Base-by-base conservation (phyloP, 225 moss, liverwort and hornwort species). In the Ulota crispa region DNA sequence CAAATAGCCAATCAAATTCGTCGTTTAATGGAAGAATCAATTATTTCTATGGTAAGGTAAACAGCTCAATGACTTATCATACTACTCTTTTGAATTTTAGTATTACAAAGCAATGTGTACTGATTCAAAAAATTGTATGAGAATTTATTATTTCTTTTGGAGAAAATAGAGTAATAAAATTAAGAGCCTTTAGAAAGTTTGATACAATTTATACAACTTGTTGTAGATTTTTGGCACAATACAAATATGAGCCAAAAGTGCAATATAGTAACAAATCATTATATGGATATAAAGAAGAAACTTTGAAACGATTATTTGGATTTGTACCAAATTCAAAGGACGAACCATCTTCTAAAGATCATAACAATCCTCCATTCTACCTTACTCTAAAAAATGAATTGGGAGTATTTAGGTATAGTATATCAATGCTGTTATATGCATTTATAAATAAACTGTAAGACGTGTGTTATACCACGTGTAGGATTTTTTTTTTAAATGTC, bases 1-100 rank as follows among this genome's bases (percentile, higher is more conserved):
- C 94, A 95, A 55, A 91, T 97, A 82, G 75, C 90, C 19, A 95
- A 82, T 74, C 95, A 97, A 81, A 95, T 97, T 37, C 82, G 95
- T 32, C 52, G 54, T 6, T 86, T 93, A 12, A 78, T 87, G 28
- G 97, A 94, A 68, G 94, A 94, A 16, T 93, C 95, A 34, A 95
- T 97, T 9, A 82, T 89, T 65, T 88, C 87, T 12, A 67, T 93
- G 54, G 85, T 88, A 23, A 94, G 93, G 87, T 95, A 73, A 55
- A 63, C 11, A 26, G 7, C 30, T 36, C 0, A 7, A 3, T 26
- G 23, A 23, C 61, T 11, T 13, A 34, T 14, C 0, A 7, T 6
- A 2, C 0, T 5, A 59, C 0, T 2, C 20, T 70, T 54, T 13
- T 26, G 0, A 3, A 16, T 34, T 24, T 12, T 21, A 47, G n/a